Conservation (phyloP, 495 filamentous ascomycete genomes). For the Peziza echinospora region DNA sequence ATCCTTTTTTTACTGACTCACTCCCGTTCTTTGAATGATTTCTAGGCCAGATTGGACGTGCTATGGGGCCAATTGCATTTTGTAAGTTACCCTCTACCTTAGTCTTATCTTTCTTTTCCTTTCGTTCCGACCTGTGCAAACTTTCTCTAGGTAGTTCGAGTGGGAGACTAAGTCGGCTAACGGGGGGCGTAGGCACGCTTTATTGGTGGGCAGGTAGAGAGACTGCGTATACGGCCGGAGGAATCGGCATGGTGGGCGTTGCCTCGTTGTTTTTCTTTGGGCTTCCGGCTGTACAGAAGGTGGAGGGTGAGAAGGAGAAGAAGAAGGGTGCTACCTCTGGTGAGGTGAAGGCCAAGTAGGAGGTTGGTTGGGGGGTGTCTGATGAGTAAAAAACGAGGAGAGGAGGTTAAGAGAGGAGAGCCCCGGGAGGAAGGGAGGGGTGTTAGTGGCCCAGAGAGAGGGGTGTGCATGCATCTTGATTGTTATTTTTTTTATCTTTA, state of each 20-base stretch:
- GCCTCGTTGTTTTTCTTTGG: too few relatives aligned
- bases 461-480: not conserved
- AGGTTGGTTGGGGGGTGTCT: constrained; percentile 24
- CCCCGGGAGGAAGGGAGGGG: not conserved
- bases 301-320: too few relatives aligned
- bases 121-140: not conserved
- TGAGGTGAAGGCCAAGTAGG: too few relatives aligned
- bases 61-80: constrained; percentile 70
- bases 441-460: constrained; percentile 1
- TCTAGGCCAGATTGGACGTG: constrained; percentile 61
- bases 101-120: not conserved
- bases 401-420: not conserved
- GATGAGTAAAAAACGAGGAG: constrained; percentile 11
- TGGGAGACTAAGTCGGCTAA: too few relatives aligned
- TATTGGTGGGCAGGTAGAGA: constrained; percentile 98
- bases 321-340: too few relatives aligned
- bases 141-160: too few relatives aligned
- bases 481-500: not conserved
- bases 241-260: constrained; percentile 55
- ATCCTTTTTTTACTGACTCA: not conserved
- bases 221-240: constrained; percentile 61
- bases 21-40: constrained; percentile 1
- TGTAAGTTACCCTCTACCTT: constrained; percentile 25
- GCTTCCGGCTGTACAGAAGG: too few relatives aligned
- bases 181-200: constrained; percentile 44